Base-by-base conservation (phyloP, 169 alveolate species). In the Eimeria tenella region DNA sequence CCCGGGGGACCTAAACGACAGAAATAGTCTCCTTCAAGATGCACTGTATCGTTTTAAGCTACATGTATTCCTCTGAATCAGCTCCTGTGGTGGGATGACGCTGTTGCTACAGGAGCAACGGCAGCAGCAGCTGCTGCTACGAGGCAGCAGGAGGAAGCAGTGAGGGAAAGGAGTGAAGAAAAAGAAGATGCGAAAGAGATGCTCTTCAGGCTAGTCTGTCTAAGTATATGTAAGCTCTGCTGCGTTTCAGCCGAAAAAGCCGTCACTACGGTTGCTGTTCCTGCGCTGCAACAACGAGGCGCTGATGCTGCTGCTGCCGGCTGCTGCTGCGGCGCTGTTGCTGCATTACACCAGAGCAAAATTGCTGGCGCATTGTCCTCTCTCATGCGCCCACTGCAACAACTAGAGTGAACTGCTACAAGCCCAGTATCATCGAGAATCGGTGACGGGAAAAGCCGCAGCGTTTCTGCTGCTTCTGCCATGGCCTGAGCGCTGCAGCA, bases 201-300 rank as follows among this genome's bases (percentile, higher is more conserved):
- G 79, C 91, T 83, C 81, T 62, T 83, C 52, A 71, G 91, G 63
- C 77, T 83, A 56, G 91, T 83, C 31, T 83, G 91, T 83, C 60
- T 42, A 60, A 83, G 91, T 83, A 77, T 83, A 42, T 83, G 91
- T 62, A 62, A n/a, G 60, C 81, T 83, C 91, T 62, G 91, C 77
- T 83, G 91, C 79, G 77, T 83, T 83, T 83, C 91, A 83, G 91
- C 91, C 91, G 52, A 56, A 83, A 83, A 83, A 83, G 91, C 91
- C 89, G 68, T 81, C 25, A 60, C 91, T 83, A 56, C 91, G 49
- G 91, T 55, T 56, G 91, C 91, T 62, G 91, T 77, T 83, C 79
- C 91, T 60, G 91, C 91, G 91, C 21, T 83, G 91, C 91, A 56
- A 70, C 89, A 83, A 83, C 91, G 91, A 83, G 91, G 91, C 91